These are phyloP conservation scores for Actinomortierella ambigua DNA, from an alignment of 371 early-diverging fungal genomes.

Conservation along the genomic window DNA sequence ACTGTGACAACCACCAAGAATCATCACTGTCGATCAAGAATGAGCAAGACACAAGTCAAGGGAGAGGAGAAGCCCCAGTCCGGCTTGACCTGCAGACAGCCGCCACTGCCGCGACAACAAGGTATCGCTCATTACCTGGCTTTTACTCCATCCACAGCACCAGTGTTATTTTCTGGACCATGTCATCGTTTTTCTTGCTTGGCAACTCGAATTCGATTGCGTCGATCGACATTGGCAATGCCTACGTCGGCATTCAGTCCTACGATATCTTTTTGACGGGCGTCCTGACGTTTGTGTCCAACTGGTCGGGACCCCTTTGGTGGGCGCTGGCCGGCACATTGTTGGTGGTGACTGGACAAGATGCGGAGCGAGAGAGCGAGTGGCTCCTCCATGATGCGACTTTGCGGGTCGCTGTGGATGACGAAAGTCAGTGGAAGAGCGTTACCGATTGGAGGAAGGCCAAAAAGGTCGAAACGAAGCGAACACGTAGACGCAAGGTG, in stretches of 20 bases:
- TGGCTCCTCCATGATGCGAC: constrained; percentile 10
- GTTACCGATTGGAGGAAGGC: constrained; percentile 11
- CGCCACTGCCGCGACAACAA: constrained; percentile 9
- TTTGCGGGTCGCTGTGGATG: neutral
- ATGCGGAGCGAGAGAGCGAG: constrained; percentile 14
- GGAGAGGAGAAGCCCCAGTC: neutral
- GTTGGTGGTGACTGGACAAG: constrained; percentile 20
- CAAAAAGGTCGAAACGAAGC: neutral
- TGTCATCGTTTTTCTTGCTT: constrained; percentile 66
- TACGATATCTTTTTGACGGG: constrained; percentile 70
- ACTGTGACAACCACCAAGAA: neutral
- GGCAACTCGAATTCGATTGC: constrained; percentile 84
- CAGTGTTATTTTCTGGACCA: constrained; percentile 46
- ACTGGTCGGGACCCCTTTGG: constrained; percentile 79
- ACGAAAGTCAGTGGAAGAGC: constrained; percentile 17
- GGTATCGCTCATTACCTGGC: constrained; percentile 25
- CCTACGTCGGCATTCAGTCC: constrained; percentile 75
- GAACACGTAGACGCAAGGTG: neutral
- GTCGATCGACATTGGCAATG: constrained; percentile 77
- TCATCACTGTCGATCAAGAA: neutral
- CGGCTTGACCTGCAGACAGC: constrained; percentile 8
- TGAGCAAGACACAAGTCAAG: neutral
- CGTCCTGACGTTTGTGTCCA: constrained; percentile 66
- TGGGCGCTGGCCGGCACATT: constrained; percentile 60
- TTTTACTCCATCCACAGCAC: constrained; percentile 30